These are phyloP conservation scores for Bidens hawaiensis DNA, from an alignment of 140 eudicot species.

Conservation along the genomic window DNA sequence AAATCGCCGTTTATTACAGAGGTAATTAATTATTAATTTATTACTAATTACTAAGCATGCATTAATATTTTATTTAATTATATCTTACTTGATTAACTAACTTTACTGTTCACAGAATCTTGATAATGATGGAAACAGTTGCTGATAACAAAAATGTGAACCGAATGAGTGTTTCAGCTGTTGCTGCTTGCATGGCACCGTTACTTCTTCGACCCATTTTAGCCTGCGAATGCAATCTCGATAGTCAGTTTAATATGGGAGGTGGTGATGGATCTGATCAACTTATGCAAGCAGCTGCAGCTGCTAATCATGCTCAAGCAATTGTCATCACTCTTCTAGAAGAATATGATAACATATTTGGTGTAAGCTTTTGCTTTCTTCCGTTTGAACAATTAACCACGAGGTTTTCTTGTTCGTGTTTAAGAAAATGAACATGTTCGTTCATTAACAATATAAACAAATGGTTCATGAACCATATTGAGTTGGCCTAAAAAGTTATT, in stretches of 20 bases:
- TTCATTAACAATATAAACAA: too few relatives aligned
- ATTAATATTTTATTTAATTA: not conserved
- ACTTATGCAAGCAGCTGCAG: constrained; percentile 99
- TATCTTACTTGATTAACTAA: not conserved
- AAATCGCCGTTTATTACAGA: constrained; percentile 86
- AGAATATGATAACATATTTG: constrained; percentile 85
- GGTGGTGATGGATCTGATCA: constrained; percentile 85
- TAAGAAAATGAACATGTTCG: too few relatives aligned
- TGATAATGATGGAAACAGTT: constrained; percentile 81
- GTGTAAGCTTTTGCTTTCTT: constrained; percentile 45
- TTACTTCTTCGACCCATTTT: constrained; percentile 94
- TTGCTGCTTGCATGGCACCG: constrained; percentile 99
- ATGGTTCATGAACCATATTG: too few relatives aligned
- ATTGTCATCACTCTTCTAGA: constrained; percentile 77
- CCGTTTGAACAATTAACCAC: not conserved
- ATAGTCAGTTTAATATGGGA: constrained; percentile 58
- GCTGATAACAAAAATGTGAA: constrained; percentile 65
- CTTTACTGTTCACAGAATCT: constrained; percentile 47
- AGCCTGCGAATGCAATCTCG: constrained; percentile 95
- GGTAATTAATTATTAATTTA: constrained; percentile 44
- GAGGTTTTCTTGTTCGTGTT: too few relatives aligned
- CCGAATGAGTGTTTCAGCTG: constrained; percentile 93
- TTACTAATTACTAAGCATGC: not conserved
- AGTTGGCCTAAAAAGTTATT: too few relatives aligned
- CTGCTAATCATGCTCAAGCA: constrained; percentile 99